Evolutionary conservation across 164 flowering plant species (phyloP), one percentile per base, ranked within the genome.

Genomic region (Macadamia tetraphylla): DNA sequence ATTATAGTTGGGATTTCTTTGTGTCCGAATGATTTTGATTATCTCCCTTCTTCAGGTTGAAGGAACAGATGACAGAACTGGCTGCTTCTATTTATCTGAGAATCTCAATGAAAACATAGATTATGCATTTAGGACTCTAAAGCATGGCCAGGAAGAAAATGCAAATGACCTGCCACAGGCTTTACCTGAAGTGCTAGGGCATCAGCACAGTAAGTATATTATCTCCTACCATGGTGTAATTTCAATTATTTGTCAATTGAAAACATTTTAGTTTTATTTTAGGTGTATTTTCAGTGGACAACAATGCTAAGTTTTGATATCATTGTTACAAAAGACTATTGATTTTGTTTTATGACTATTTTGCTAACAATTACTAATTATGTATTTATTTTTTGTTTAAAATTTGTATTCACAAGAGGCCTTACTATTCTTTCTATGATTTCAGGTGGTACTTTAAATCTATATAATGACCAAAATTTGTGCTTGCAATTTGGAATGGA

Each of bases 21-120:
- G 58, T 62, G 30, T 62, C 29, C 18, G 12, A 29, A 10, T 63
- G 53, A n/a, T 62, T 57, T 48, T 60, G 43, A 7, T 44, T 40
- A 6, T 40, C 73, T 12, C 18, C 51, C 73, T 70, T 52, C 29
- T 71, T 67, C 75, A 93, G 97, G 89, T 89, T 60, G 85, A 88
- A 81, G 82, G 81, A 67, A 81, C 80, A 65, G 80, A 79, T 65
- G 81, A 76, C 13, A 69, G 46, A 43, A 67, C 74, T 67, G 79
- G 89, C 12, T 84, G 86, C 69, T 94, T 86, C 75, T 87, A 88
- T 82, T 72, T 94, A 65, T 82, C 81, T 67, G 90, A 90, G 78
- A 87, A 85, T 71, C 92, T 94, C 32, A 77, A 85, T 72, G 90
- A 83, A 57, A 64, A 73, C 57, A 72, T 73, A 67, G 88, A 85